Evolutionary conservation across 139 green algal species (phyloP), one percentile per base, ranked within the genome.

Genomic region (Limnomonas spitsbergensis): DNA sequence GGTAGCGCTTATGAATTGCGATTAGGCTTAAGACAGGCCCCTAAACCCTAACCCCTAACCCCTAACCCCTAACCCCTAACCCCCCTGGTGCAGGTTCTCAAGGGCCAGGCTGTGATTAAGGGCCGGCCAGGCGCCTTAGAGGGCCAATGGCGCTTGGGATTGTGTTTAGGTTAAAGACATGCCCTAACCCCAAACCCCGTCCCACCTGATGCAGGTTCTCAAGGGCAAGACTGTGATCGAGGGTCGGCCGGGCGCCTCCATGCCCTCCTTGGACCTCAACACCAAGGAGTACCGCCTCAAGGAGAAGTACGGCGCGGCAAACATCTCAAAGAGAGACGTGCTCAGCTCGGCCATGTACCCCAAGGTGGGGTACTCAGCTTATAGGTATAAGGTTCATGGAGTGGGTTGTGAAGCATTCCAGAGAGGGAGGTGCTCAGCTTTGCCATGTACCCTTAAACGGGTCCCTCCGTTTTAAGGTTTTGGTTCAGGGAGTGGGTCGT

Each of bases 341-440:
- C 86, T 98, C 14, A 91, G 81, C 27, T 85, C 90, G 20, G 91
- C 91, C 29, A 84, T 98, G 42, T 98, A 98, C 86, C 93, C 94
- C 81, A 90, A 94, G 79, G 93, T 84, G 70, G 4, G 68, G 14
- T 35, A n/a, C n/a, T n/a, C n/a, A 29, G 4, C 34, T 20, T 2
- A 29, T 47, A 29, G 54, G 38, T 78, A 3, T 71, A 2, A 72
- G 52, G 52, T 38, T 78, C n/a, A 69, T 24, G 42, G 73, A 35
- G 73, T n/a, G n/a, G n/a, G n/a, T 78, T 78, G 40, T 70, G 39
- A n/a, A n/a, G n/a, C n/a, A n/a, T n/a, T n/a, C n/a, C n/a, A n/a
- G n/a, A n/a, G n/a, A n/a, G n/a, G n/a, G n/a, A n/a, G n/a, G n/a
- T n/a, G n/a, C n/a, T n/a, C n/a, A n/a, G n/a, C n/a, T n/a, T n/a